These are phyloP conservation scores for Spinellus fusiger DNA, from an alignment of 192 early-diverging fungal genomes.

Conservation along the genomic window DNA sequence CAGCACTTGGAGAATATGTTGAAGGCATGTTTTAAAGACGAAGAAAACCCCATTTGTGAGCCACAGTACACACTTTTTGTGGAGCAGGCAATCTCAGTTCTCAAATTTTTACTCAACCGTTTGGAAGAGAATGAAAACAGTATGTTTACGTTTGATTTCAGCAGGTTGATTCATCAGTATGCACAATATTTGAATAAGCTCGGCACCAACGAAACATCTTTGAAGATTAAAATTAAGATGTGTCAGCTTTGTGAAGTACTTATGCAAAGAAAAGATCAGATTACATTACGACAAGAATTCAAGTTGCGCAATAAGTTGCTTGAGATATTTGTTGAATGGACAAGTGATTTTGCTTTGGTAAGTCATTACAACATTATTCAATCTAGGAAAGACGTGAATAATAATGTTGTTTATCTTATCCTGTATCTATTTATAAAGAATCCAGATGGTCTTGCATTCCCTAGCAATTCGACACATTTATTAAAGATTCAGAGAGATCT, in stretches of 20 bases:
- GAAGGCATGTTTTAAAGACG: conserved; percentile 41
- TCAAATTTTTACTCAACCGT: conserved; percentile 48
- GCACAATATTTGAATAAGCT: conserved; percentile 50
- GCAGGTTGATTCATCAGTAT: conserved; percentile 39
- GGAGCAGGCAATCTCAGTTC: conserved; percentile 47
- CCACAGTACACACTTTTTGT: conserved; percentile 46
- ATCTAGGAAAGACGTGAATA: background rate
- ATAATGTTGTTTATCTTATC: background rate
- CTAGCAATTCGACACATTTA: conserved; percentile 37
- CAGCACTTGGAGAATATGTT: conserved; percentile 50
- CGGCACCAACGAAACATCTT: conserved; percentile 15
- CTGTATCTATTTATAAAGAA: background rate
- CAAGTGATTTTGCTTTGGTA: conserved; percentile 44
- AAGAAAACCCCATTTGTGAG: conserved; percentile 40
- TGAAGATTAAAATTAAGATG: conserved; percentile 51
- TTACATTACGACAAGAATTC: conserved; percentile 49
- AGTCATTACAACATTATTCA: background rate
- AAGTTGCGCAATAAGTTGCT: conserved; percentile 48
- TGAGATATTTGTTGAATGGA: conserved; percentile 50
- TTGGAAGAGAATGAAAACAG: conserved; percentile 23
- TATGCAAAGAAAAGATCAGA: conserved; percentile 45
- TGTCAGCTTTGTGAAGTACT: conserved; percentile 52
- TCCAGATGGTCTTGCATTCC: conserved; percentile 42
- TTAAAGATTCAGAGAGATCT: conserved; percentile 62
- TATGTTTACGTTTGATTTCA: conserved; percentile 44